Percentiles rank a stretch among this genome's conserved stretches.
Evolutionary conservation across 2,329 filamentous ascomycete genomes (phyloP).

Genomic region (Geosmithia morbida): DNA sequence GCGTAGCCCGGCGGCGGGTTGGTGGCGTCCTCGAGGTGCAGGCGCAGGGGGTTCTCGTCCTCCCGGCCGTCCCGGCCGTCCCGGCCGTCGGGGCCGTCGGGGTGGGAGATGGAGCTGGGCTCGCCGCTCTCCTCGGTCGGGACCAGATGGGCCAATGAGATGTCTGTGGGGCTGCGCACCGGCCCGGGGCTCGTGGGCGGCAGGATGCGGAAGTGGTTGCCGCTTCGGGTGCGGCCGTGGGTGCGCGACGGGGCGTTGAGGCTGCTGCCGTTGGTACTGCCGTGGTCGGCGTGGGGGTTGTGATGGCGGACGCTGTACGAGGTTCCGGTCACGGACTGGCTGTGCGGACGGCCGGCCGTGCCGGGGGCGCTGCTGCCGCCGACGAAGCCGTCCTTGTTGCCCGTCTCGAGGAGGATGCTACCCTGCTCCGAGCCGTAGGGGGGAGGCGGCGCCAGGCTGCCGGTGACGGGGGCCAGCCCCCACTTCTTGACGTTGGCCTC

Average conservation of each 20-base stretch:
- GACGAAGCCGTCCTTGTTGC: constrained; percentile 44
- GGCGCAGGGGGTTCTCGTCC: constrained; percentile 21
- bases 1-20: constrained; percentile 60
- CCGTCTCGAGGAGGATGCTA: constrained; percentile 84
- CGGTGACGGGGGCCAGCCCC: constrained; percentile 91
- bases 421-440: constrained; percentile 96
- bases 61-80: constrained; percentile 5
- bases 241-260: constrained; percentile 22
- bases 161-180: constrained; percentile 83
- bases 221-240: constrained; percentile 62
- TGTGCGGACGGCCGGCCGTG: constrained; percentile 21
- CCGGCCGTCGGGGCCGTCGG: background rate
- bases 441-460: constrained; percentile 84
- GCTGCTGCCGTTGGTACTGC: background rate
- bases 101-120: constrained; percentile 13
- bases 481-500: constrained; percentile 99
- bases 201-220: constrained; percentile 56
- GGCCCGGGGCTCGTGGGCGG: constrained; percentile 78
- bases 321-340: constrained; percentile 25
- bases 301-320: constrained; percentile 24
- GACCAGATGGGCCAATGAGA: constrained; percentile 78
- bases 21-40: constrained; percentile 36
- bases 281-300: background rate
- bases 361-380: no score
- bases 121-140: constrained; percentile 60